phyloP scores from a whole-genome alignment of 257 asterid genomes.

The Plantago elongata region DNA sequence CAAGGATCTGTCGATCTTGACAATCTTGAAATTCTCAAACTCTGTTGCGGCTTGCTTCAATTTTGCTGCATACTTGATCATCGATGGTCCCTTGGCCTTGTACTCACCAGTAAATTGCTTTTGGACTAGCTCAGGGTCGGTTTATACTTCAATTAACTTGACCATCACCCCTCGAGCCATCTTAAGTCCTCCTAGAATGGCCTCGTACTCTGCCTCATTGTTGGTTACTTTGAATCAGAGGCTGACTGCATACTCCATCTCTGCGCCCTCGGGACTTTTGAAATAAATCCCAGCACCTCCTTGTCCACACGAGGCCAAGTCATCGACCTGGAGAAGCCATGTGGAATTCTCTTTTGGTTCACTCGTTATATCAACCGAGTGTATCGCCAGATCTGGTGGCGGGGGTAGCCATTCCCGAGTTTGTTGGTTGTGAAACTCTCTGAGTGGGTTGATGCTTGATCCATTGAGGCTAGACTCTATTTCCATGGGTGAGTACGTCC shows the following conservation, averaged over 20 bases:
- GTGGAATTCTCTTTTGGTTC: neutral
- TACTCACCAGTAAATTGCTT: neutral
- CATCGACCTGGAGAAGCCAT: neutral
- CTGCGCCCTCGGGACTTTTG: neutral
- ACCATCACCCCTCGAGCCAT: neutral
- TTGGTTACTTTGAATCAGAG: neutral
- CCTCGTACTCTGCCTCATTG: slow-evolving; percentile 5
- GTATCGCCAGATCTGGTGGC: neutral
- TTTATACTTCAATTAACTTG: neutral
- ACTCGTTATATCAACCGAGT: neutral
- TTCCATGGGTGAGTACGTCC: too few species aligned
- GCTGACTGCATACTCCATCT: neutral
- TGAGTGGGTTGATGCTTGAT: too few species aligned
- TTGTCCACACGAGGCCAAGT: neutral
- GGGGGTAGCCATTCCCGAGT: neutral
- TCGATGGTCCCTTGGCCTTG: neutral
- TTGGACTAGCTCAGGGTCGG: neutral
- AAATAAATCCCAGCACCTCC: neutral
- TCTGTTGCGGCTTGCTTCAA: neutral
- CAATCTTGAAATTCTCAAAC: neutral
- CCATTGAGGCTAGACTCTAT: too few species aligned
- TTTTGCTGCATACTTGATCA: neutral
- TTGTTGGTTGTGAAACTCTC: too few species aligned
- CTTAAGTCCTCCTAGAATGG: neutral
- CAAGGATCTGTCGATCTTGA: neutral